phyloP scores from a whole-genome alignment of 179 eudicot genomes.

The Beta macrorhiza region DNA sequence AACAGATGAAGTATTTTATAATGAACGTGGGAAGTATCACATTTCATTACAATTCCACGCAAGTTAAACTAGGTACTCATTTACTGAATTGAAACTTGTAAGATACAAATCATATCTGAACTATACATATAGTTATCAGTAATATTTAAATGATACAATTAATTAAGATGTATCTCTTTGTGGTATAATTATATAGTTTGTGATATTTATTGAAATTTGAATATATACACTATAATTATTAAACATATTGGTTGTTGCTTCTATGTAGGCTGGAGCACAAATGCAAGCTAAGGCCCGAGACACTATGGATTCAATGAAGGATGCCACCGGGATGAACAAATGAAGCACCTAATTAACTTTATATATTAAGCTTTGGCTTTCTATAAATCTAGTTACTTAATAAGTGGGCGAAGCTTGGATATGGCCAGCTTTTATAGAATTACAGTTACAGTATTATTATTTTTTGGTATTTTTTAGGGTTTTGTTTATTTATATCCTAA shows the following conservation, averaged over 20 bases:
- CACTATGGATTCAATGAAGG: conserved; percentile 23
- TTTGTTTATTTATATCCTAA: background rate
- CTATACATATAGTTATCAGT: too few relatives aligned
- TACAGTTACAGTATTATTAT: background rate
- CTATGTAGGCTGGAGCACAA: conserved; percentile 28
- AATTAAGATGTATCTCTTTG: too few relatives aligned
- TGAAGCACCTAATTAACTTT: conserved; percentile 6
- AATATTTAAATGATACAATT: too few relatives aligned
- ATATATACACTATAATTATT: too few relatives aligned
- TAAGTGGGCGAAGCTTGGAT: conserved; percentile 10
- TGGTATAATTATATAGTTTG: background rate
- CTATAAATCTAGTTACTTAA: background rate
- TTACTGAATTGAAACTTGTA: too few relatives aligned
- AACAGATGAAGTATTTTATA: too few relatives aligned
- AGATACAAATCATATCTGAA: too few relatives aligned
- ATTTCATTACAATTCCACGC: too few relatives aligned
- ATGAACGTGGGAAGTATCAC: too few relatives aligned
- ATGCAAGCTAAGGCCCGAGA: conserved; percentile 27
- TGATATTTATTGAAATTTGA: background rate
- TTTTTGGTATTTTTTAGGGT: background rate
- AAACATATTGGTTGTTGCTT: background rate
- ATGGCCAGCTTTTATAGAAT: conserved; percentile 3
- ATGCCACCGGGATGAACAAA: conserved; percentile 33
- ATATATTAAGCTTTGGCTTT: background rate
- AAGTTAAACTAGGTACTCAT: too few relatives aligned